A percentile compares a stretch with the other conserved stretches of the same genome.
Evolutionary conservation across 208 protist genomes (phyloP).

Genomic region (Trichomonas vaginalis): DNA sequence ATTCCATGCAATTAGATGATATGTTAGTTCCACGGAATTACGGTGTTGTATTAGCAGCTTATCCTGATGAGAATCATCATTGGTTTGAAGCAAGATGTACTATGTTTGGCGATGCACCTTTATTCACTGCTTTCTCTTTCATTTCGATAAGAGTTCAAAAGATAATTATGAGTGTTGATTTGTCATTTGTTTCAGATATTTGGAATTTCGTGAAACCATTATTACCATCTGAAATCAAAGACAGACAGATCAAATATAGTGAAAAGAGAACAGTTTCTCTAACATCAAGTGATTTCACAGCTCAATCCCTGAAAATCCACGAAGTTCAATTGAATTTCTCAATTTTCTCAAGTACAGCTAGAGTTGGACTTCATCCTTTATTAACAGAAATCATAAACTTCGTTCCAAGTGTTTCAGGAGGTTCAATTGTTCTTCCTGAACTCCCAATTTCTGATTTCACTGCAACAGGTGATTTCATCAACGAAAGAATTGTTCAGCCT

Average conservation of each 20-base stretch:
- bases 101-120: background rate
- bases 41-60: background rate
- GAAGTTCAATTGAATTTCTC: background rate
- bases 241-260: background rate
- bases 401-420: background rate
- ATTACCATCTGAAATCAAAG: background rate
- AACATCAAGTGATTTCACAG: background rate
- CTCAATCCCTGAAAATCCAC: background rate
- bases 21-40: background rate
- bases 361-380: background rate
- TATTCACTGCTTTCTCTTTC: background rate
- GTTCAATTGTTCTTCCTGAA: background rate
- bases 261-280: background rate
- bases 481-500: background rate
- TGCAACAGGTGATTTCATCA: background rate
- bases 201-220: background rate
- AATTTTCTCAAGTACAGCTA: background rate
- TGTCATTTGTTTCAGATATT: conserved; percentile 8
- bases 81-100: background rate
- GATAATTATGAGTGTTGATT: background rate
- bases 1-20: background rate
- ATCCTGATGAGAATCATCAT: background rate
- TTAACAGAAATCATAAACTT: background rate
- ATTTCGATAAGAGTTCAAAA: background rate
- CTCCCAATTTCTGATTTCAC: background rate